Base-by-base conservation (phyloP, 345 rosid genomes). In the Abelmoschus esculentus region DNA sequence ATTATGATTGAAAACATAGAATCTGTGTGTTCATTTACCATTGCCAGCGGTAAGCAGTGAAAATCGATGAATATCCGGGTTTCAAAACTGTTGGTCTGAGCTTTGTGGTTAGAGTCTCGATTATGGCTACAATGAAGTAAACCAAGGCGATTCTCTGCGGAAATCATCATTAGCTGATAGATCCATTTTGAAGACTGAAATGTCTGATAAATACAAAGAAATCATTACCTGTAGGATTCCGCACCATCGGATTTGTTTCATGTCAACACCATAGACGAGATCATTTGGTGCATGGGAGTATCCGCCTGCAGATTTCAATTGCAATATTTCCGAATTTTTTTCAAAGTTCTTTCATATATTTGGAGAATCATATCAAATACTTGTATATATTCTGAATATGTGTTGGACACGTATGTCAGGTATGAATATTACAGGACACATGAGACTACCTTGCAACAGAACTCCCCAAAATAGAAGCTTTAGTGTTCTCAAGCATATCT, bases 401-500 rank as follows among this genome's bases (percentile, higher is more conserved):
- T 47, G 53, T 6, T 36, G 40, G 40, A 36, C 40, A 36, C 7
- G 40, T 6, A 36, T 6, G 40, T 12, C 17, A 4, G 17, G 14
- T 4, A 47, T 7, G n/a, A 3, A 3, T 47, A 14, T 1, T 3
- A 36, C 40, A 36, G 17, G 5, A 47, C 1, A 12, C 2, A 1
- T 0, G 14, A 44, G 14, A 46, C 22, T 76, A 86, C 90, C 93
- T 82, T 88, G 93, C 76, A 86, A 69, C 61, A 88, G 64, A 70
- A 84, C 72, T 62, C 89, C 93, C 93, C 90, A 86, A 28, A 88
- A 88, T 1, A 88, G 83, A 80, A 88, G 93, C 83, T 88, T 88
- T 74, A 86, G 28, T 49, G 90, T 81, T 79, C 93, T 84, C 18
- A 76, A 3, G 9, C 72, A 56, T 58, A 86, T 83, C 89, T 80